These are phyloP conservation scores for Arxiozyma heterogenica DNA, from an alignment of 1,139 yeast genomes.

Conservation along the genomic window DNA sequence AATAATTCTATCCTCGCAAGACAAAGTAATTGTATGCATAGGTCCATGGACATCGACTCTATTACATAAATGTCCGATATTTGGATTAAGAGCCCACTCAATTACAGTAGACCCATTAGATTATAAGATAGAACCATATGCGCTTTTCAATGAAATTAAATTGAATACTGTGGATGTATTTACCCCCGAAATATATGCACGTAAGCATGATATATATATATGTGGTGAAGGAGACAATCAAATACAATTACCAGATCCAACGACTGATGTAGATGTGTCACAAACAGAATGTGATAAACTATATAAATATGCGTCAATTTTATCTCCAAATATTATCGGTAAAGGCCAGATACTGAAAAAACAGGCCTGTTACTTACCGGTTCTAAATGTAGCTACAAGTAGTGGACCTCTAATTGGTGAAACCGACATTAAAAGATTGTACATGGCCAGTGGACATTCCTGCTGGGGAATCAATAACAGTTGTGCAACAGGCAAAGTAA, in stretches of 20 bases:
- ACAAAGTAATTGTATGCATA: slow-evolving; percentile 71
- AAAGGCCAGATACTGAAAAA: slow-evolving; percentile 71
- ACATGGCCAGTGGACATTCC: slow-evolving; percentile 84
- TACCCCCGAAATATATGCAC: slow-evolving; percentile 89
- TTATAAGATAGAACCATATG: slow-evolving; percentile 61
- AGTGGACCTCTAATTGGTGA: slow-evolving; percentile 93
- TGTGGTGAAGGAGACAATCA: slow-evolving; percentile 96
- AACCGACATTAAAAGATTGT: slow-evolving; percentile 73
- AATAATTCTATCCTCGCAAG: slow-evolving; percentile 19
- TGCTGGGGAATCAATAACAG: slow-evolving; percentile 99
- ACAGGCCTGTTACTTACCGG: slow-evolving; percentile 95
- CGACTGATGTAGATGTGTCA: slow-evolving; percentile 87
- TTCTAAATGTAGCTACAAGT: slow-evolving; percentile 81
- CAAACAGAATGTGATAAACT: slow-evolving; percentile 82
- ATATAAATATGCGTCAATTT: slow-evolving; percentile 69
- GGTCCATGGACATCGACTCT: slow-evolving; percentile 96
- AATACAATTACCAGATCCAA: slow-evolving; percentile 85
- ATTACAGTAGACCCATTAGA: slow-evolving; percentile 75
- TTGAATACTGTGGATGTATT: slow-evolving; percentile 56
- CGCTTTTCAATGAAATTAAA: slow-evolving; percentile 84
- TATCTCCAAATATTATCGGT: slow-evolving; percentile 56
- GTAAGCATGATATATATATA: slow-evolving; percentile 91
- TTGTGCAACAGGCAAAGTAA: slow-evolving; percentile 87
- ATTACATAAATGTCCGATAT: slow-evolving; percentile 82
- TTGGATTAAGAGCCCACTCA: slow-evolving; percentile 89